Conservation (phyloP, 352 stramenopile genomes). For the Pythium sp. region DNA sequence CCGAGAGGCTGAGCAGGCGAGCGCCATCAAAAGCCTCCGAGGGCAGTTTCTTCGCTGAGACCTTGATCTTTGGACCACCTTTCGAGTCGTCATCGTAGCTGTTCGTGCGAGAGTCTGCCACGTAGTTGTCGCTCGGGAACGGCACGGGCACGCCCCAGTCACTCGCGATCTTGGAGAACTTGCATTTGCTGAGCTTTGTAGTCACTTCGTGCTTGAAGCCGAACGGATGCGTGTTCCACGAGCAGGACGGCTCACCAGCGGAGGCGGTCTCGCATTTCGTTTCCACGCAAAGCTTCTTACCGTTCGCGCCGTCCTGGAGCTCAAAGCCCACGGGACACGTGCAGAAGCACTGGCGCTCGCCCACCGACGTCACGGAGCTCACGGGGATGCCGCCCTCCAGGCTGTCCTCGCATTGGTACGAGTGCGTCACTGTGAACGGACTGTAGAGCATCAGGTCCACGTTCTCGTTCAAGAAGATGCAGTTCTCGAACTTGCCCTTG, state of each 20-base stretch:
- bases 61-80: background rate
- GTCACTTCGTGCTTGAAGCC: slow-evolving; percentile 42
- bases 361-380: slow-evolving; percentile 26
- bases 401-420: slow-evolving; percentile 27
- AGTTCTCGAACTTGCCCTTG: slow-evolving; percentile 31
- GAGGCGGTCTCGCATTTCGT: slow-evolving; percentile 15
- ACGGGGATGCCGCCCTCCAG: slow-evolving; percentile 45
- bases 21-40: slow-evolving; percentile 15
- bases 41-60: slow-evolving; percentile 1
- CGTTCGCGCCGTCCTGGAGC: slow-evolving; percentile 19
- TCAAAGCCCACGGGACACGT: slow-evolving; percentile 41
- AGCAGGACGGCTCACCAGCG: slow-evolving; percentile 27
- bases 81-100: slow-evolving; percentile 14
- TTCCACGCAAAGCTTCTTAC: slow-evolving; percentile 25
- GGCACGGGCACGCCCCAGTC: slow-evolving; percentile 40
- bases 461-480: slow-evolving; percentile 30
- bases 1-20: slow-evolving; percentile 15
- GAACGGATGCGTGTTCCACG: slow-evolving; percentile 36
- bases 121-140: slow-evolving; percentile 60
- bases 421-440: slow-evolving; percentile 43
- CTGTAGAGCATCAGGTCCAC: slow-evolving; percentile 65
- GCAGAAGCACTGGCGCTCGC: slow-evolving; percentile 51
- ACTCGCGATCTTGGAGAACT: slow-evolving; percentile 24
- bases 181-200: background rate
- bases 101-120: slow-evolving; percentile 40